These are phyloP conservation scores for Chrysoporthe cubensis DNA, from an alignment of 2,329 filamentous ascomycete species.

Conservation along the genomic window DNA sequence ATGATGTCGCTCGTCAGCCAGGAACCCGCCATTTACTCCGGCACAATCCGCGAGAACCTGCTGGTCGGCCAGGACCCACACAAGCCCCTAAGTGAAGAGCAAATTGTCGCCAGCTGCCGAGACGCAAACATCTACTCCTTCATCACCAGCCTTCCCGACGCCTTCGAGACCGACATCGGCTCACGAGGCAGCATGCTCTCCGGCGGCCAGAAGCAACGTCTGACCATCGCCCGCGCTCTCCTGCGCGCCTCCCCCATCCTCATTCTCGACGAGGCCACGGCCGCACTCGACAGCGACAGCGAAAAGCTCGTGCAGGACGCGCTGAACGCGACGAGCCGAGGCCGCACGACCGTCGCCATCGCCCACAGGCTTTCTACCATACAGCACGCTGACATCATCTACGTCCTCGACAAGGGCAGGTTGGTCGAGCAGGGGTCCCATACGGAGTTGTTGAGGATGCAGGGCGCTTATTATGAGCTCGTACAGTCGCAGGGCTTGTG, in stretches of 20 bases:
- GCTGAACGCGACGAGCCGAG: background rate
- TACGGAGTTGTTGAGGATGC: no score
- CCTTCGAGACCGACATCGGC: constrained; percentile 93
- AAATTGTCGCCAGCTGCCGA: background rate
- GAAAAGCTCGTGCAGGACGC: background rate
- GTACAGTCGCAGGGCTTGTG: no score
- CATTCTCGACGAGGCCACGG: background rate
- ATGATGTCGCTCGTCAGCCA: background rate
- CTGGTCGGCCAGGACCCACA: background rate
- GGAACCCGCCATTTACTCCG: background rate
- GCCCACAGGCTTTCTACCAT: background rate
- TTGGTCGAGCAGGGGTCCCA: background rate
- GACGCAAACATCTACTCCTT: background rate
- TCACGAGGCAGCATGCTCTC: constrained; percentile 90
- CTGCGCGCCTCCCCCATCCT: constrained; percentile 46
- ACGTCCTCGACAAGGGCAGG: background rate
- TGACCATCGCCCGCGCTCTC: constrained; percentile 89
- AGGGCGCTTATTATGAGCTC: no score
- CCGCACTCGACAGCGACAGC: background rate
- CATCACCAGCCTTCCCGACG: constrained; percentile 68
- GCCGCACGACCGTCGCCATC: background rate
- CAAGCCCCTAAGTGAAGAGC: background rate
- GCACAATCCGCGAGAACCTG: background rate
- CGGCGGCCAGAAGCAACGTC: constrained; percentile 95
- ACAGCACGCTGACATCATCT: background rate